phyloP scores from a whole-genome alignment of 164 flowering plant species.

The Liquidambar formosana region DNA sequence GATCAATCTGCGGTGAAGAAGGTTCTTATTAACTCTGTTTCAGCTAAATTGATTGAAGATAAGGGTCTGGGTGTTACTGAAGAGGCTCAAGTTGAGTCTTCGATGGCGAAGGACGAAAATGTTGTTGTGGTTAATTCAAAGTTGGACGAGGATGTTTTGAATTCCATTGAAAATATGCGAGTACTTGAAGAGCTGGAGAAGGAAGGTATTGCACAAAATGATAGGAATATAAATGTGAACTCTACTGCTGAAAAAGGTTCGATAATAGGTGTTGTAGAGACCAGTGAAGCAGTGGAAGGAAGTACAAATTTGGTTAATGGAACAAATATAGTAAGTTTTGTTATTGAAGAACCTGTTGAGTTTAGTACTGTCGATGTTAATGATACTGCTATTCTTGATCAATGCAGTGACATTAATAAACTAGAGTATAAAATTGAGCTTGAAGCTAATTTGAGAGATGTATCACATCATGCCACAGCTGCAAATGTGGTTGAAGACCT shows the following conservation, averaged over 20 bases:
- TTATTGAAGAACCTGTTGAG: neutral
- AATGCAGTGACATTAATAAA: neutral
- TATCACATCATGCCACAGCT: conserved; percentile 3
- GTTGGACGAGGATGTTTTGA: neutral
- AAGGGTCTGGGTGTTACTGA: neutral
- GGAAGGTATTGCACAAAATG: neutral
- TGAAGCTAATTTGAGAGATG: conserved; percentile 16
- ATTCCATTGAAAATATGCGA: neutral
- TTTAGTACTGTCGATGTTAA: conserved; percentile 4
- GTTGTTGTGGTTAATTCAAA: neutral
- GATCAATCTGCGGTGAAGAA: neutral
- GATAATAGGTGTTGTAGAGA: conserved; percentile 6
- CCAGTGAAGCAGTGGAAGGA: conserved; percentile 15
- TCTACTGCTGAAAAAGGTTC: neutral
- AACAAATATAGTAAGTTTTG: neutral
- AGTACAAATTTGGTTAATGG: neutral
- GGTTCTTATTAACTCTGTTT: neutral
- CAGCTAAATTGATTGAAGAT: neutral
- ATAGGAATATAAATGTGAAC: neutral
- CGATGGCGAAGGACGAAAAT: neutral
- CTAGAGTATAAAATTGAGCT: conserved; percentile 14
- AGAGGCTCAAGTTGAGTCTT: neutral
- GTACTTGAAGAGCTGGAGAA: neutral
- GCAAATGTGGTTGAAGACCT: conserved; percentile 10
- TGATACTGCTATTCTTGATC: neutral